These are phyloP conservation scores for Pseudoturritis turrita DNA, from an alignment of 345 rosid species.

Conservation along the genomic window DNA sequence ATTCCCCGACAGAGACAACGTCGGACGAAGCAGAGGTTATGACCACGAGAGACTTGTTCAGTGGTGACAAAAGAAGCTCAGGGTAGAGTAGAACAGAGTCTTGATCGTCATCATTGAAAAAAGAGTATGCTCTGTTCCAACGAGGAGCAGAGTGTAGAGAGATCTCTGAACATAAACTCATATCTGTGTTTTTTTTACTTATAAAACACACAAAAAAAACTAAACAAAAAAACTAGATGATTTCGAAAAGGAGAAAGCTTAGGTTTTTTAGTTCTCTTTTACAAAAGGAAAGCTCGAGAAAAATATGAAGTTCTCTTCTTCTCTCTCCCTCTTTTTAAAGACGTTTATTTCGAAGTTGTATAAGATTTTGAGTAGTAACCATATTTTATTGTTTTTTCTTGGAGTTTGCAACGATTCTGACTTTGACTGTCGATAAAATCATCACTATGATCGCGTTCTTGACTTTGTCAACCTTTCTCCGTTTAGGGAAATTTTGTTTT, in stretches of 20 bases:
- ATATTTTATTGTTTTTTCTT: not conserved
- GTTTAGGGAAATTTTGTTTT: not conserved
- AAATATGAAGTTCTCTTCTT: not conserved
- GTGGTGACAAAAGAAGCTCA: constrained; percentile 17
- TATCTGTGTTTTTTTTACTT: not conserved
- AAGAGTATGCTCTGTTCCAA: constrained; percentile 17
- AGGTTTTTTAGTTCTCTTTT: not conserved
- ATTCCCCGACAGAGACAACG: constrained; percentile 16
- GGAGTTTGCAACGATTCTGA: constrained; percentile 5
- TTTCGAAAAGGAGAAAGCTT: not conserved
- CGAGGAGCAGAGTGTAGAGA: not conserved
- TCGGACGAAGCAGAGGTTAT: not conserved
- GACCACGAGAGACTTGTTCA: constrained; percentile 16
- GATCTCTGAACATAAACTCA: constrained; percentile 24
- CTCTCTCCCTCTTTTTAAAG: not conserved
- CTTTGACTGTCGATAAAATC: constrained; percentile 15
- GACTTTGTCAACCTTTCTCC: constrained; percentile 23
- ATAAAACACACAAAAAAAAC: not conserved
- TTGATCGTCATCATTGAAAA: not conserved
- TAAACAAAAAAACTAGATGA: not conserved
- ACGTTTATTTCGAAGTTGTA: not conserved
- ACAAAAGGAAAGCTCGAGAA: not conserved
- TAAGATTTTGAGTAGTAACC: not conserved
- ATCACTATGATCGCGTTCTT: constrained; percentile 13
- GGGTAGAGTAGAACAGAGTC: constrained; percentile 19